Evolutionary conservation across 345 rosid genomes (phyloP).

Genomic region (Salix dunnii): DNA sequence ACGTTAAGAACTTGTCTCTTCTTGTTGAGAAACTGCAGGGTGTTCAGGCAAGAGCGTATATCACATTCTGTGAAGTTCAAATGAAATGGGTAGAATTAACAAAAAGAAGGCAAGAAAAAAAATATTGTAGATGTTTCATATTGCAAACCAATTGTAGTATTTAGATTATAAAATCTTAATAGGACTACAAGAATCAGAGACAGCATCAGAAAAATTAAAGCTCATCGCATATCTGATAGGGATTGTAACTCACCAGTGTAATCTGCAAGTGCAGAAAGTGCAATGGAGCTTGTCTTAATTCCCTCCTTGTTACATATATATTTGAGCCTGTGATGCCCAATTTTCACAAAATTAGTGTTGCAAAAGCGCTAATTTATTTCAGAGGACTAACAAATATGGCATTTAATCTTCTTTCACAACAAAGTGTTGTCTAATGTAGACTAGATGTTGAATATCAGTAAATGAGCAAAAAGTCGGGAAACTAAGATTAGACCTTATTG

Average conservation of each 20-base stretch:
- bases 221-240: background rate
- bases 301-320: constrained; percentile 82
- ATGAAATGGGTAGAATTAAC: constrained; percentile 5
- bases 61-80: constrained; percentile 70
- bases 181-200: background rate
- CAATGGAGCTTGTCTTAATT: constrained; percentile 76
- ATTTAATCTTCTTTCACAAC: no score
- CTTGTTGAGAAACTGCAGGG: constrained; percentile 93
- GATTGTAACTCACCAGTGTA: constrained; percentile 63
- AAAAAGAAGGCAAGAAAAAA: constrained; percentile 4
- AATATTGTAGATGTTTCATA: background rate
- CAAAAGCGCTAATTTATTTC: background rate
- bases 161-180: background rate
- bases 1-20: constrained; percentile 72
- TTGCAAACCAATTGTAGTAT: background rate
- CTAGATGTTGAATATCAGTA: no score
- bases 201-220: background rate
- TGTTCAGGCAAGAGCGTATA: constrained; percentile 88
- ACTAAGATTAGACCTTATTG: no score
- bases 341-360: background rate
- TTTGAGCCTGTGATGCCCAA: constrained; percentile 56
- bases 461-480: no score
- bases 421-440: no score
- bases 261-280: constrained; percentile 77
- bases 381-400: no score